phyloP scores from a whole-genome alignment of 2,329 filamentous ascomycete species.

The Scedosporium dehoogii region DNA sequence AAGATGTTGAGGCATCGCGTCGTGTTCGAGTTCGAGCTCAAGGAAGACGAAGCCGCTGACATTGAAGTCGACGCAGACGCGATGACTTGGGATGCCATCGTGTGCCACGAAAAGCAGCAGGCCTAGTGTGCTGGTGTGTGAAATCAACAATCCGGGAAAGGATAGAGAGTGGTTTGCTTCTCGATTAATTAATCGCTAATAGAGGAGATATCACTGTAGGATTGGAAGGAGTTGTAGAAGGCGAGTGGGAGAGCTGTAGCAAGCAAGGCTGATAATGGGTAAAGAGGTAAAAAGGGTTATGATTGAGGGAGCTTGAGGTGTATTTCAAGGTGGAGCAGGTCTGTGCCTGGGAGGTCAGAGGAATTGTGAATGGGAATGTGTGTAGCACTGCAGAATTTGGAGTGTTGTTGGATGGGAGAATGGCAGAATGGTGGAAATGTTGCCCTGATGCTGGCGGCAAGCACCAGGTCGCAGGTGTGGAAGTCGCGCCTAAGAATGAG shows the following conservation, averaged over 20 bases:
- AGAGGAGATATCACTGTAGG: no score
- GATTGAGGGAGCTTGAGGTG: neutral
- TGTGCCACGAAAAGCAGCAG: conserved; percentile 8
- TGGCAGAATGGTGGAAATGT: neutral
- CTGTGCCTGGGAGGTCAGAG: neutral
- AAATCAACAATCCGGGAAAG: no score
- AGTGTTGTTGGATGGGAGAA: neutral
- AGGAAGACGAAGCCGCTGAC: conserved; percentile 9
- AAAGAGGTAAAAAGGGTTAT: no score
- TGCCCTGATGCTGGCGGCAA: neutral
- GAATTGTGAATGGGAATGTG: neutral
- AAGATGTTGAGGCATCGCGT: conserved; percentile 22
- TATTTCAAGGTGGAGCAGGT: neutral
- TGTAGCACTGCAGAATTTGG: neutral
- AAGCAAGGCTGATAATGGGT: no score
- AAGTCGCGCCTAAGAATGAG: neutral
- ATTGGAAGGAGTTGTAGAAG: no score
- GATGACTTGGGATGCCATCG: conserved; percentile 25
- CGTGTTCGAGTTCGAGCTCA: neutral
- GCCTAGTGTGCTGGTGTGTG: neutral
- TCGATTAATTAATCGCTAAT: no score
- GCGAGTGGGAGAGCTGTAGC: no score
- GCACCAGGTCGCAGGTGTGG: neutral
- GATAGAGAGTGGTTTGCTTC: no score
- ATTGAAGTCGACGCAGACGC: conserved; percentile 14